Evolutionary conservation across 176 grass and related monocot species (phyloP).

Genomic region (Oryza rufipogon): DNA sequence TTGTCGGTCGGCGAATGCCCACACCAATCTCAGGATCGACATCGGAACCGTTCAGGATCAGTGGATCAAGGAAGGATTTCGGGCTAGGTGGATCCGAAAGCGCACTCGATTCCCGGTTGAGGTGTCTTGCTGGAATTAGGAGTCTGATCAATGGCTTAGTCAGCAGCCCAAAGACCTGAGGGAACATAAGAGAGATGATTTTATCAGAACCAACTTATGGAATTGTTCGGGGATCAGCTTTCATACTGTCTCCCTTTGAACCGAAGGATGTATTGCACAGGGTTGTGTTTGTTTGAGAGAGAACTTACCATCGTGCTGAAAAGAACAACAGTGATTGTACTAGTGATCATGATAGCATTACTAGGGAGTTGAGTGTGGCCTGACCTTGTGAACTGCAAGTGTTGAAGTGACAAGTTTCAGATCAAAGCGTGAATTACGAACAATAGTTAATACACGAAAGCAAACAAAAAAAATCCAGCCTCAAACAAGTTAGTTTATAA

Average conservation of each 20-base stretch:
- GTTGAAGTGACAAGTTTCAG: conserved; percentile 6
- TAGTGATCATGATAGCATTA: conserved; percentile 94
- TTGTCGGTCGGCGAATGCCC: conserved; percentile 55
- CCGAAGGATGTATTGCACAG: not conserved
- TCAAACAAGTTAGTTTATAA: conserved; percentile 6
- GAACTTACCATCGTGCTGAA: conserved; percentile 86
- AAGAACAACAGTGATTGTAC: conserved; percentile 82
- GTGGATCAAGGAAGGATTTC: conserved; percentile 66
- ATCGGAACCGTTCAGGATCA: conserved; percentile 40
- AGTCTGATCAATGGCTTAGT: conserved; percentile 82
- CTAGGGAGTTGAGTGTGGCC: conserved; percentile 82
- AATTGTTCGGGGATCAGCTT: not conserved
- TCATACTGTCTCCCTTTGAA: not conserved
- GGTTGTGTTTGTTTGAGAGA: conserved; percentile 5
- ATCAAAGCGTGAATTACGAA: conserved; percentile 10
- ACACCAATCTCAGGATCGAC: conserved; percentile 34
- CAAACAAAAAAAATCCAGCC: not conserved
- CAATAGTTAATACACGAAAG: not conserved
- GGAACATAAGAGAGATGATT: conserved; percentile 12
- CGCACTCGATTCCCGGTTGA: conserved; percentile 56
- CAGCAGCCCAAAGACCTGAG: conserved; percentile 87
- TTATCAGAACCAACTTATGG: not conserved
- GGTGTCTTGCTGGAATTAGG: conserved; percentile 53
- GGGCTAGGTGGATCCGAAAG: conserved; percentile 73
- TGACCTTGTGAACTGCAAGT: conserved; percentile 79